Evolutionary conservation across 2,329 filamentous ascomycete genomes (phyloP).

Genomic region (Penicillium sp.): DNA sequence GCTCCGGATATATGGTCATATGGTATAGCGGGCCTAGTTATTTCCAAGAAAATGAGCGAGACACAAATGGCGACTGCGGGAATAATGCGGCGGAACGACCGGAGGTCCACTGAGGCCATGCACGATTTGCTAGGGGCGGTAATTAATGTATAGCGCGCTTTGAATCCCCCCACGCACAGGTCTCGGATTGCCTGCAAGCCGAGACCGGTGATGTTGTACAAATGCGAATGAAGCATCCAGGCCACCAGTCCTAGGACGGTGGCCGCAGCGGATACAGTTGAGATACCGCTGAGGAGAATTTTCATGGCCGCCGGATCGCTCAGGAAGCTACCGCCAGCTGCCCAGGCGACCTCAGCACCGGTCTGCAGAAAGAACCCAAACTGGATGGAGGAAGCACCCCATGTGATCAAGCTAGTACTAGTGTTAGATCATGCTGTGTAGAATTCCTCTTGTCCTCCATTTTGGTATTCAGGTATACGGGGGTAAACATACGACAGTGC

Average conservation of each 20-base stretch:
- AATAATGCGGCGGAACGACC: conserved; percentile 19
- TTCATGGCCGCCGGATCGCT: conserved; percentile 39
- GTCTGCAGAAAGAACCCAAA: conserved; percentile 43
- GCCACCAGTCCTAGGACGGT: conserved; percentile 28
- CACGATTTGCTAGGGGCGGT: conserved; percentile 18
- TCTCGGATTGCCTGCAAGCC: conserved; percentile 23
- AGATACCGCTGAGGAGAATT: conserved; percentile 37
- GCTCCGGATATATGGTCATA: conserved; percentile 39
- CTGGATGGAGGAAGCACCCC: conserved; percentile 34
- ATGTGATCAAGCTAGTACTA: conserved; percentile 27
- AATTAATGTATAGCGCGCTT: conserved; percentile 21
- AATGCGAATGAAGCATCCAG: conserved; percentile 27
- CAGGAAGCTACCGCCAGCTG: conserved; percentile 35
- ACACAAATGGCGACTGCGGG: conserved; percentile 18
- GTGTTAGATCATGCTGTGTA: neutral
- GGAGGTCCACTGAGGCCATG: conserved; percentile 18
- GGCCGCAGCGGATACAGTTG: conserved; percentile 27
- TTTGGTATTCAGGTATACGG: neutral
- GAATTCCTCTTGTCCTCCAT: neutral
- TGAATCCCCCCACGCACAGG: conserved; percentile 13
- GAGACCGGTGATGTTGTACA: conserved; percentile 29
- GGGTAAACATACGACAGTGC: conserved; percentile 29
- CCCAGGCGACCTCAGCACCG: conserved; percentile 42
- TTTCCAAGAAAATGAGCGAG: conserved; percentile 30
- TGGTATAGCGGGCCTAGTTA: conserved; percentile 33